Evolutionary conservation across 1,284 basidiomycete species (phyloP).

Genomic region (Leccinum pachyderme): DNA sequence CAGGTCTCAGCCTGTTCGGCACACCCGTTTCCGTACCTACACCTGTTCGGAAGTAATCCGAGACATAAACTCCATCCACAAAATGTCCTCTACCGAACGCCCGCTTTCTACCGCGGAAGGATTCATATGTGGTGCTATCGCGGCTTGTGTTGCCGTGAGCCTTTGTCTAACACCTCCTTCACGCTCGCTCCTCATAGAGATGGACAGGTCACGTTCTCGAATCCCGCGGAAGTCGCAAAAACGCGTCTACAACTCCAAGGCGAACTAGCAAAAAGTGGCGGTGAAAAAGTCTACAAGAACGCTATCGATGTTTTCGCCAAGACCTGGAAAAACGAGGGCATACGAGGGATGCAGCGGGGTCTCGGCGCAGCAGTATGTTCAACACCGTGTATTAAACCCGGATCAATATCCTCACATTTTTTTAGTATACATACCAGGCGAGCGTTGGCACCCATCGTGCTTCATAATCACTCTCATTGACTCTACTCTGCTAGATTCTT

Average conservation of each 20-base stretch:
- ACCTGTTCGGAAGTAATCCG: not conserved
- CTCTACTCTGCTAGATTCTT: constrained; percentile 58
- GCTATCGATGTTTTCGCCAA: constrained; percentile 86
- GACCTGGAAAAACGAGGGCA: constrained; percentile 89
- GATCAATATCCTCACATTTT: constrained; percentile 16
- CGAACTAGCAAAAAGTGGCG: constrained; percentile 78
- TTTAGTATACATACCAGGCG: constrained; percentile 88
- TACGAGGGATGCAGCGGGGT: constrained; percentile 89
- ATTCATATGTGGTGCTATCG: constrained; percentile 84
- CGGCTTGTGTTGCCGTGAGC: constrained; percentile 80
- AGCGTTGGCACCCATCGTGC: constrained; percentile 20
- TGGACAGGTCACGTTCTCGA: constrained; percentile 74
- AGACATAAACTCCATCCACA: constrained; percentile 6
- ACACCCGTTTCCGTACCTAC: not conserved
- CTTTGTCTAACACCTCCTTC: not conserved
- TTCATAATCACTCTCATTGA: constrained; percentile 6
- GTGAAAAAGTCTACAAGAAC: constrained; percentile 82
- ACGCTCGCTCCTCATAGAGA: constrained; percentile 3
- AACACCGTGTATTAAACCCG: constrained; percentile 2
- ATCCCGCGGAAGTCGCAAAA: constrained; percentile 90
- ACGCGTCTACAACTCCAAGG: constrained; percentile 94
- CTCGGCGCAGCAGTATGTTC: constrained; percentile 81
- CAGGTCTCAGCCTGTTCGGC: not conserved
- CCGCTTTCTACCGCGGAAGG: constrained; percentile 69
- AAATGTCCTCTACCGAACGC: constrained; percentile 23